These are phyloP conservation scores for Claviceps paspali DNA, from an alignment of 2,329 filamentous ascomycete species.

Conservation along the genomic window DNA sequence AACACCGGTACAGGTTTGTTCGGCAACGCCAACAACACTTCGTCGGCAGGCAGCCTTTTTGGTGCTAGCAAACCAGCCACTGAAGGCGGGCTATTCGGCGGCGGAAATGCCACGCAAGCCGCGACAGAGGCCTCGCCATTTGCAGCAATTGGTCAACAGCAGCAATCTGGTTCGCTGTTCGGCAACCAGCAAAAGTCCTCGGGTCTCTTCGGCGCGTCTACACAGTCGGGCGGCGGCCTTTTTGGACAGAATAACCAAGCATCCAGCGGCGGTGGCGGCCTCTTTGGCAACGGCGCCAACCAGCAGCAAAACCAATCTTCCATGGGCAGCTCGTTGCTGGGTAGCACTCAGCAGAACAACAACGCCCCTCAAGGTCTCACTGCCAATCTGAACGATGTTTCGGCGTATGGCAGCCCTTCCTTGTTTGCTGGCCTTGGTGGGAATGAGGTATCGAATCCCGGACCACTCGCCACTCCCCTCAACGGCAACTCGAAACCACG, in stretches of 20 bases:
- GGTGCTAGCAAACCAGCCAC: constrained; percentile 20
- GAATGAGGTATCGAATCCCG: constrained; percentile 54
- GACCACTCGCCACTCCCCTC: constrained; percentile 82
- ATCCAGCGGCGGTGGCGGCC: constrained; percentile 20
- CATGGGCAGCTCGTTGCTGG: constrained; percentile 42
- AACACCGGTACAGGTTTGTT: constrained; percentile 17
- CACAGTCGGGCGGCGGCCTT: constrained; percentile 31
- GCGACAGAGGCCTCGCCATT: constrained; percentile 29
- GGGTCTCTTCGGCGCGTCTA: constrained; percentile 36
- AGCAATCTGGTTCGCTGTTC: constrained; percentile 32
- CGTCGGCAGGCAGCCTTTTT: constrained; percentile 23
- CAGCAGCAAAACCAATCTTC: constrained; percentile 33
- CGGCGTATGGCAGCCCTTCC: constrained; percentile 78
- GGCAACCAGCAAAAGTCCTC: constrained; percentile 29
- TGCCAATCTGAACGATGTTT: constrained; percentile 67
- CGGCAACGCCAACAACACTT: constrained; percentile 16
- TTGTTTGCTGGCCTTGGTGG: constrained; percentile 62
- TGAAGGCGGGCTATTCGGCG: constrained; percentile 25
- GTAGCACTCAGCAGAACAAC: constrained; percentile 31
- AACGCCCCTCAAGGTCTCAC: constrained; percentile 52
- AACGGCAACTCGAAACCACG: constrained; percentile 60
- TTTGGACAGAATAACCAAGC: constrained; percentile 39
- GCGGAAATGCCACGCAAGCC: constrained; percentile 17
- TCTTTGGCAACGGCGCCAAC: constrained; percentile 32
- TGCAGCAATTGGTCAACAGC: constrained; percentile 24